Evolutionary conservation across 208 protist species (phyloP).

Genomic region (Hexamita inflata): DNA sequence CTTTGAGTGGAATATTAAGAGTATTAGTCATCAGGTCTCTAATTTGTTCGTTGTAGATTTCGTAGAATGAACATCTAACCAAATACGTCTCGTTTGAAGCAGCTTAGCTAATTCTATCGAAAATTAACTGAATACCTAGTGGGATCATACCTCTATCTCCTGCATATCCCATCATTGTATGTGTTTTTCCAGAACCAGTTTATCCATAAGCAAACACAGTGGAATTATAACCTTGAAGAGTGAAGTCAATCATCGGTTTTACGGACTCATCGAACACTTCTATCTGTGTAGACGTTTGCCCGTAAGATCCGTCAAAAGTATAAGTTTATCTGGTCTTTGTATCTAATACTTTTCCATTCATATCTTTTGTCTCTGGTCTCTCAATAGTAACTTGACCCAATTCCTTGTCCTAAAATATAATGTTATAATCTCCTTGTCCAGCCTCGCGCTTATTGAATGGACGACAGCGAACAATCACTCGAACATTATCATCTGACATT

Average conservation of each 20-base stretch:
- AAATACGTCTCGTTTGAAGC: neutral
- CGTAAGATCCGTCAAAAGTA: slow-evolving; percentile 11
- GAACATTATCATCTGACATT: no score
- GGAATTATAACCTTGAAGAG: slow-evolving; percentile 9
- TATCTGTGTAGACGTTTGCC: neutral
- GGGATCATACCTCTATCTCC: neutral
- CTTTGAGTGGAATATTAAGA: slow-evolving; percentile 30
- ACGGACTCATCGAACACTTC: slow-evolving; percentile 23
- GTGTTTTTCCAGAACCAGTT: slow-evolving; percentile 12
- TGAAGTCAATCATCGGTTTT: neutral
- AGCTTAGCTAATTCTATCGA: neutral
- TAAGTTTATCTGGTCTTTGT: no score
- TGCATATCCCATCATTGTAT: slow-evolving; percentile 17
- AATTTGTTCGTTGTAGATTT: slow-evolving; percentile 67
- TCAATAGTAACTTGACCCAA: no score
- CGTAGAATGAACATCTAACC: slow-evolving; percentile 39
- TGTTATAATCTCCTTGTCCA: no score
- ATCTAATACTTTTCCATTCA: no score
- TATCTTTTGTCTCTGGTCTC: no score
- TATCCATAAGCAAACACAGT: slow-evolving; percentile 11
- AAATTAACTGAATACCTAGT: neutral
- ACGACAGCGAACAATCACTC: no score
- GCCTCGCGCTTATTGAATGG: no score
- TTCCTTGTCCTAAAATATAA: no score
- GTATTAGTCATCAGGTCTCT: slow-evolving; percentile 52